A percentile compares a stretch with the other conserved stretches of the same genome.
Evolutionary conservation across 2,329 filamentous ascomycete genomes (phyloP).

Genomic region (Parascedosporium putredinis): DNA sequence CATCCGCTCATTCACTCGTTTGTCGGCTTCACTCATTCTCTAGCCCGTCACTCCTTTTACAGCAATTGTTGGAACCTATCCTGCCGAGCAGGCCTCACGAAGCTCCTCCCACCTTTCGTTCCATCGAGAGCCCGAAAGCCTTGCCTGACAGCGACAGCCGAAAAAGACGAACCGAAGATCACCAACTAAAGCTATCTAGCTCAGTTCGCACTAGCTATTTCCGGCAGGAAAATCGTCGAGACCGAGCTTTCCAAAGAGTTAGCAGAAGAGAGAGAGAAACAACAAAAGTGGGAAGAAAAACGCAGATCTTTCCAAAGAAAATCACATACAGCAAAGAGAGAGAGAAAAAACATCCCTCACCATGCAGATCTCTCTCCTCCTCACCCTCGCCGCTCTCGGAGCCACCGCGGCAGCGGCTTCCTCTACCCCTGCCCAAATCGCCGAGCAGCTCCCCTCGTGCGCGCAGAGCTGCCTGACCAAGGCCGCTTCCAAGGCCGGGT

Average conservation of each 20-base stretch:
- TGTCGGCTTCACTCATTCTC: too few relatives aligned
- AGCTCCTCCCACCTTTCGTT: too few relatives aligned
- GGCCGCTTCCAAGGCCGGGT: conserved; percentile 22
- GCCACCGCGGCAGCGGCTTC: neutral
- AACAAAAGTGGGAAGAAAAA: neutral
- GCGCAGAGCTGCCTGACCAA: conserved; percentile 25
- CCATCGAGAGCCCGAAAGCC: too few relatives aligned
- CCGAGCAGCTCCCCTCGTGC: conserved; percentile 24
- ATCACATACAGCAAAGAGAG: neutral
- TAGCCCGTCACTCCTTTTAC: too few relatives aligned
- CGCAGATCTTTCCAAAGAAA: neutral
- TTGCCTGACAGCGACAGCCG: too few relatives aligned
- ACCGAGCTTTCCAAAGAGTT: too few relatives aligned
- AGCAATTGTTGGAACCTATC: too few relatives aligned
- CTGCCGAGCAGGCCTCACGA: too few relatives aligned
- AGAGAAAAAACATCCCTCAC: neutral
- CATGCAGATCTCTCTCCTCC: neutral
- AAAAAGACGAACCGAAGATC: too few relatives aligned
- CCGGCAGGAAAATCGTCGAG: too few relatives aligned
- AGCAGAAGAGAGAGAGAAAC: neutral
- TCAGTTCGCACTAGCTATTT: too few relatives aligned
- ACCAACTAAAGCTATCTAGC: too few relatives aligned
- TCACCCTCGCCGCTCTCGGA: neutral
- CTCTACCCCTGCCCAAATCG: neutral
- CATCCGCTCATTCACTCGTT: neutral